phyloP scores from a whole-genome alignment of 306 rosid species.

The Citrullus colocynthis region DNA sequence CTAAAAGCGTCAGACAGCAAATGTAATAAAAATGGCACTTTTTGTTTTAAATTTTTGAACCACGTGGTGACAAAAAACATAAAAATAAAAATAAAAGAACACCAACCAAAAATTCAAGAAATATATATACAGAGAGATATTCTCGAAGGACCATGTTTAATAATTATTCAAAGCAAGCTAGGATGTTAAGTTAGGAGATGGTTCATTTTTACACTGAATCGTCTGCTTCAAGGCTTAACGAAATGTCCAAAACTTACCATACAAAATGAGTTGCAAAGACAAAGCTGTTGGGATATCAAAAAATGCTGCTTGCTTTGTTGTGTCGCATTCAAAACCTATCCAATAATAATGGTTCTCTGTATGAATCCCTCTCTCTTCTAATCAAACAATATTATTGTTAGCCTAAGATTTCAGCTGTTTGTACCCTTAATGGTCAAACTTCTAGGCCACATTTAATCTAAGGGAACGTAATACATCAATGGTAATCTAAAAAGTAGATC shows the following conservation, averaged over 20 bases:
- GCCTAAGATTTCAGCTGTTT: not conserved
- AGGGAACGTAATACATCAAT: too few species aligned
- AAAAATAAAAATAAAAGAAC: not conserved
- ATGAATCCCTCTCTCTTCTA: not conserved
- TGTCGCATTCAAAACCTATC: not conserved
- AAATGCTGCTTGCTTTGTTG: not conserved
- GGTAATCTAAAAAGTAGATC: too few species aligned
- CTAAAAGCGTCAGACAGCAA: not conserved
- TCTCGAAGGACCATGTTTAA: not conserved
- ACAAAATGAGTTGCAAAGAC: constrained; percentile 3
- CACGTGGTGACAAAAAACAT: not conserved
- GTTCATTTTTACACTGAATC: not conserved
- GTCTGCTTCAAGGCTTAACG: not conserved
- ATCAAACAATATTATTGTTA: not conserved
- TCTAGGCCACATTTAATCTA: not conserved
- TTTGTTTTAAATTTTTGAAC: not conserved
- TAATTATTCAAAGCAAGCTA: not conserved
- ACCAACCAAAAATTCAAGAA: not conserved
- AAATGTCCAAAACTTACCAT: not conserved
- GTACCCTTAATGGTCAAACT: not conserved
- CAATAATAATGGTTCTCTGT: not conserved
- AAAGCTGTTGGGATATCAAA: constrained; percentile 4
- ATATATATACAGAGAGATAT: not conserved
- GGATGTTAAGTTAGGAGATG: not conserved
- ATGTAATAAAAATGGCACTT: not conserved